Base-by-base conservation (phyloP, 129 eudicot species). In the Kitagawia praeruptora region DNA sequence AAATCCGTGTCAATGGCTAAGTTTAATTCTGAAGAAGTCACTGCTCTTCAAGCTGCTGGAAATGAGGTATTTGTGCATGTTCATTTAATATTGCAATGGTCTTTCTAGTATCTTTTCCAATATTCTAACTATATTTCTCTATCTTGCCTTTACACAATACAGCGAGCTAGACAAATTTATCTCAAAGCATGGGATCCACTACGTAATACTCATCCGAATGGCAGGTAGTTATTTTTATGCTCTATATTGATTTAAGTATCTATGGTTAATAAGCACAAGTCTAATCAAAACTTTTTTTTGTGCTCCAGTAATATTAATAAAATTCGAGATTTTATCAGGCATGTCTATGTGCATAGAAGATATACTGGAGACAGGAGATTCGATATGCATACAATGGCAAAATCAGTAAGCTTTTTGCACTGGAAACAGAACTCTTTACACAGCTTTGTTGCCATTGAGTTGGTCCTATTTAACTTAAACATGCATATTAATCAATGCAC, bases 1-100 rank as follows among this genome's bases (percentile, higher is more conserved):
- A 93, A 93, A 81, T 93, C 98, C 7, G 96, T 91, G 74, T 93
- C 97, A 4, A 93, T 93, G 98, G 98, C 98, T 28, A 91, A 87
- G 77, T 93, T 93, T 81, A 84, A 85, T 23, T 78, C 89, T 49
- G 97, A 91, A 78, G 98, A 93, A 87, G 91, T 84, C 79, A 86
- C 83, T 78, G 86, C 86, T 31, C 97, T 93, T 80, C 91, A 93
- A 88, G 97, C 86, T 27, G 94, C 88, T 31, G 95, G 95, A 45
- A 90, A 90, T 85, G 88, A 90, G 92, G 95, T 87, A 37, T 47
- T 63, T 31, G 51, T 28, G 78, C 39, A 37, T 40, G 42, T 34
- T 14, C 23, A 67, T 31, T 67, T 14, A 38, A 34, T 27, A 69
- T 40, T 49, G 14, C 4, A 41, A n/a, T 28, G 23, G 10, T 21